A percentile compares a stretch with the other conserved stretches of the same genome.
Evolutionary conservation across 2,329 filamentous ascomycete species (phyloP).

Genomic region (Neonectria punicea): DNA sequence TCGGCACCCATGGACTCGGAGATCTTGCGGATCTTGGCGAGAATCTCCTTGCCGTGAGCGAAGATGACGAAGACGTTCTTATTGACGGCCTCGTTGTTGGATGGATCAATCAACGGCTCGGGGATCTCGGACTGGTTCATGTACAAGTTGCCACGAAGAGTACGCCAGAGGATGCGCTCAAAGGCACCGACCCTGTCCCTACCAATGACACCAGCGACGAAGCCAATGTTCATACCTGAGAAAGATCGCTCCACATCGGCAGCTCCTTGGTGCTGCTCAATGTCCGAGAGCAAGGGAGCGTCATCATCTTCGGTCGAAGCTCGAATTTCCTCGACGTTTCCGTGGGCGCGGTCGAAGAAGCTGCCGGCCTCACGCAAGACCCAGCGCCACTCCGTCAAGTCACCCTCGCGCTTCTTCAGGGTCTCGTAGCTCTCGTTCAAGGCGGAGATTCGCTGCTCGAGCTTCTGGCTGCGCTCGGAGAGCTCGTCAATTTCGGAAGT

Average conservation of each 20-base stretch:
- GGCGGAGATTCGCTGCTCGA: conserved; percentile 90
- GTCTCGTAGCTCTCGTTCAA: conserved; percentile 99
- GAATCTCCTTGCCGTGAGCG: conserved; percentile 96
- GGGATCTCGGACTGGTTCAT: conserved; percentile 99
- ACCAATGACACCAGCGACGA: conserved; percentile 94
- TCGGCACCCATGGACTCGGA: conserved; percentile 97
- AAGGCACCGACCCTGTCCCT: conserved; percentile 94
- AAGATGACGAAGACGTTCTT: conserved; percentile 99
- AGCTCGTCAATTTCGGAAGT: conserved; percentile 97
- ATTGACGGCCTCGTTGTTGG: conserved; percentile 89
- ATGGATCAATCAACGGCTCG: conserved; percentile 89
- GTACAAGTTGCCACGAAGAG: conserved; percentile 95
- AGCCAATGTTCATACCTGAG: conserved; percentile 98
- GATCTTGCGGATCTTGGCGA: conserved; percentile 98
- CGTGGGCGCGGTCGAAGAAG: conserved; percentile 96
- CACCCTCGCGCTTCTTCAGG: conserved; percentile 95
- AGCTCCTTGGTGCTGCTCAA: conserved; percentile 80
- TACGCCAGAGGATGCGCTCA: conserved; percentile 97
- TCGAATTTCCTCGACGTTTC: conserved; percentile 95
- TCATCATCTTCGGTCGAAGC: conserved; percentile 91
- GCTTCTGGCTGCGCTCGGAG: conserved; percentile 87
- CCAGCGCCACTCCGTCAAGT: conserved; percentile 98
- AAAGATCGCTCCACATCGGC: conserved; percentile 85
- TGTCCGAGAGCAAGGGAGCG: conserved; percentile 90
- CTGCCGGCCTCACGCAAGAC: conserved; percentile 94